Percentiles rank a stretch among this genome's conserved stretches.
phyloP scores from a whole-genome alignment of 2,329 filamentous ascomycete species.

The Trematosphaeria pertusa region DNA sequence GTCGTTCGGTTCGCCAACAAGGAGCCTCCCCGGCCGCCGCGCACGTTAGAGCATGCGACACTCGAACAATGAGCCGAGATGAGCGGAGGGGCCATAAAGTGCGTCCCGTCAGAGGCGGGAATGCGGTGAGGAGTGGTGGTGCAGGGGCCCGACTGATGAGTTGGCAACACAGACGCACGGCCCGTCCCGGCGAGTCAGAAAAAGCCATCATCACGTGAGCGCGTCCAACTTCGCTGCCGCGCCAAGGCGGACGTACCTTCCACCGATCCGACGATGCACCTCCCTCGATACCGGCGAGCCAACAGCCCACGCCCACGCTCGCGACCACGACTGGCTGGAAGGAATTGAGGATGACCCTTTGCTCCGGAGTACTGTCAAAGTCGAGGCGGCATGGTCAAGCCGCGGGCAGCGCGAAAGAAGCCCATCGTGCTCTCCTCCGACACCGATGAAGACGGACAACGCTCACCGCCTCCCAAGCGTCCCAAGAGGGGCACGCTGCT shows the following conservation, averaged over 20 bases:
- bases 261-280: conserved; percentile 12
- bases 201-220: conserved; percentile 13
- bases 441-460: conserved; percentile 33
- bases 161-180: conserved; percentile 12
- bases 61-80: conserved; percentile 22
- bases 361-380: conserved; percentile 17
- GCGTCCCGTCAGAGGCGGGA: background rate
- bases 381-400: conserved; percentile 48
- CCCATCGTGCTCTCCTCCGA: conserved; percentile 47
- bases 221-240: conserved; percentile 3
- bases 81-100: background rate
- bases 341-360: conserved; percentile 38
- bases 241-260: conserved; percentile 21
- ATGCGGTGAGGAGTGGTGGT: conserved; percentile 12
- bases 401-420: conserved; percentile 46
- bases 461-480: conserved; percentile 41
- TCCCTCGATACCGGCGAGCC: conserved; percentile 11
- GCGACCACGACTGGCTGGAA: conserved; percentile 20
- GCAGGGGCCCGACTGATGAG: conserved; percentile 10
- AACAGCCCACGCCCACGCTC: conserved; percentile 16
- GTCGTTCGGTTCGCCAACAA: conserved; percentile 38
- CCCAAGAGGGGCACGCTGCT: conserved; percentile 38
- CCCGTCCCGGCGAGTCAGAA: background rate
- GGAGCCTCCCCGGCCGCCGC: conserved; percentile 27
- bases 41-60: conserved; percentile 25